Base-by-base conservation (phyloP, 192 early-diverging fungal species). In the Coemansia aciculifera region DNA sequence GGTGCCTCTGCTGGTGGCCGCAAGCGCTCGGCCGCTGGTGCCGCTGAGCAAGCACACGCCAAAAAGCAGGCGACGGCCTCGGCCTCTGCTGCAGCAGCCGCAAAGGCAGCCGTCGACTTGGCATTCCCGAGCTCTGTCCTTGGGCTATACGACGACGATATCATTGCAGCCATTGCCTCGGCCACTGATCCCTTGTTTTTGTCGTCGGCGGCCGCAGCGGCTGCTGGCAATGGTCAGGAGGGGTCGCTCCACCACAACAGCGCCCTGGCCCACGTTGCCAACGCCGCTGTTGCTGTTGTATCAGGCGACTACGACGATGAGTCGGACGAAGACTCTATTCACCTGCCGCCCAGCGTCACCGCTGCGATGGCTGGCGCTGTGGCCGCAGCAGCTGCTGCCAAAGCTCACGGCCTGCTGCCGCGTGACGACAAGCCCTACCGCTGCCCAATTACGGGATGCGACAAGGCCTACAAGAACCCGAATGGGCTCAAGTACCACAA, bases 401-500 rank as follows among this genome's bases (percentile, higher is more conserved):
- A 86, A 48, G 78, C 75, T 15, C 74, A 85, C 38, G 80, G 81
- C 21, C 63, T 78, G 56, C 21, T 72, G 44, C 74, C 73, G 21
- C 81, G 73, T 44, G 87, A 86, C 64, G 92, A 94, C 66, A 92
- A 96, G 66, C 94, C 93, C 23, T 96, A 96, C 84, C 89, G 91
- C 63, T 98, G 96, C 75, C 85, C 92, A 15, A 83, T 95, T 5
- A 73, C 73, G 6, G 94, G 94, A 6, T 98, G 97, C 84, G 89
- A 87, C 63, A 98, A 98, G 81, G 89, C 94, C 7, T 99, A 99
- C 86, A 99, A 99, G 84, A 99, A 99, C 80, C 95, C 97, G 29
- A 97, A 97, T 59, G 96, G 96, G 8, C 86, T 98, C 59, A 99
- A 99, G 78, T 98, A 99, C 85, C 97, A 98, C 75, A 93, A 96